Evolutionary conservation across 805 yeast species (phyloP).

Genomic region (Diddensiella transvaalensis): DNA sequence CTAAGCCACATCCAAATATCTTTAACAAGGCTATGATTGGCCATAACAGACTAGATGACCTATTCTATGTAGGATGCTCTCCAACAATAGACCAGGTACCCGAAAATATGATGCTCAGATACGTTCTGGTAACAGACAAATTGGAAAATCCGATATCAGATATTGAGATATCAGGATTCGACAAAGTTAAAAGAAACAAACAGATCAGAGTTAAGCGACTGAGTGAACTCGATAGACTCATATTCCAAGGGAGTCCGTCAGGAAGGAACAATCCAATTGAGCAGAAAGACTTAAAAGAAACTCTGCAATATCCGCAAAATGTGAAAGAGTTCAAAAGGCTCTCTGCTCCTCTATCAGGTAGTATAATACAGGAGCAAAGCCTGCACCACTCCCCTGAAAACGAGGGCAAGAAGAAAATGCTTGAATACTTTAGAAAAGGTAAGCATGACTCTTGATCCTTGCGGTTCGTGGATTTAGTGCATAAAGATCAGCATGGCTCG

Average conservation of each 20-base stretch:
- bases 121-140: constrained; percentile 12
- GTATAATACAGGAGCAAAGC: not conserved
- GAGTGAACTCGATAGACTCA: not conserved
- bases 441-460: not conserved
- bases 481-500: constrained; percentile 14
- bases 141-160: constrained; percentile 13
- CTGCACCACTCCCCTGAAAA: not conserved
- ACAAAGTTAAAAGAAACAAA: not conserved
- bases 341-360: not conserved
- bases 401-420: not conserved
- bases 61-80: constrained; percentile 27
- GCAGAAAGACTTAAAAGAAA: not conserved
- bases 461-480: constrained; percentile 5
- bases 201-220: not conserved
- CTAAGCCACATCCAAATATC: constrained; percentile 28
- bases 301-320: not conserved
- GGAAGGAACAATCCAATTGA: not conserved
- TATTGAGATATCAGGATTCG: constrained; percentile 4
- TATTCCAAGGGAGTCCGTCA: constrained; percentile 2
- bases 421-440: not conserved
- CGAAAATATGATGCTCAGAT: constrained; percentile 1
- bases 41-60: constrained; percentile 15
- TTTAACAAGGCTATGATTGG: constrained; percentile 22
- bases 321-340: not conserved
- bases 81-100: constrained; percentile 11